These are phyloP conservation scores for Solanum clarkiae DNA, from an alignment of 257 asterid species.

Conservation along the genomic window DNA sequence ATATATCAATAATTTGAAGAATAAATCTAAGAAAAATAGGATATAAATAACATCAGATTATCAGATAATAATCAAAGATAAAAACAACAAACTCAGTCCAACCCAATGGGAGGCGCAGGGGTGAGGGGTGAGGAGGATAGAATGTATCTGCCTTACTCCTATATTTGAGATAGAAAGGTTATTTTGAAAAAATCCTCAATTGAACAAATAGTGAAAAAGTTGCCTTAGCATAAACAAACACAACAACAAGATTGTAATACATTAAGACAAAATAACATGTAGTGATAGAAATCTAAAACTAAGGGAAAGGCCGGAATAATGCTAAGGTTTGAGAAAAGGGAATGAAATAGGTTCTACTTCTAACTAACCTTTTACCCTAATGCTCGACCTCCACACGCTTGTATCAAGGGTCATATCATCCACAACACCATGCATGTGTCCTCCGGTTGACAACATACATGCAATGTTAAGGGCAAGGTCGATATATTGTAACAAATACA, in stretches of 20 bases:
- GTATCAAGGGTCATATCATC: too few relatives aligned
- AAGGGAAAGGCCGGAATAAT: background rate
- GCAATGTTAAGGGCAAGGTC: background rate
- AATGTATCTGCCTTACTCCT: too few relatives aligned
- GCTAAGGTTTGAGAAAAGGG: too few relatives aligned
- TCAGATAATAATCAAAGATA: background rate
- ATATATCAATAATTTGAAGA: background rate
- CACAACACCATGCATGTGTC: too few relatives aligned
- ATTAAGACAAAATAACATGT: too few relatives aligned
- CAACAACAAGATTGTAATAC: too few relatives aligned
- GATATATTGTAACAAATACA: background rate
- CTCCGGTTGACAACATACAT: background rate
- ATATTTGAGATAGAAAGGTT: too few relatives aligned
- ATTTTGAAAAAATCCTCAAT: too few relatives aligned
- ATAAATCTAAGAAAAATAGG: background rate
- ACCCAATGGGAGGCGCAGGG: fast-evolving
- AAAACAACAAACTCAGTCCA: background rate
- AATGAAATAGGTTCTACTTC: too few relatives aligned
- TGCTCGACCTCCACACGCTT: too few relatives aligned
- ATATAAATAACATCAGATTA: background rate
- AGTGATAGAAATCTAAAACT: background rate
- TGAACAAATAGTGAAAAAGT: background rate
- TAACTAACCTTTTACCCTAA: background rate
- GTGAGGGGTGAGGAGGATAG: too few relatives aligned
- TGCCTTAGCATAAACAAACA: too few relatives aligned